Conservation (phyloP, 495 filamentous ascomycete species). For the Penicillium roqueforti region DNA sequence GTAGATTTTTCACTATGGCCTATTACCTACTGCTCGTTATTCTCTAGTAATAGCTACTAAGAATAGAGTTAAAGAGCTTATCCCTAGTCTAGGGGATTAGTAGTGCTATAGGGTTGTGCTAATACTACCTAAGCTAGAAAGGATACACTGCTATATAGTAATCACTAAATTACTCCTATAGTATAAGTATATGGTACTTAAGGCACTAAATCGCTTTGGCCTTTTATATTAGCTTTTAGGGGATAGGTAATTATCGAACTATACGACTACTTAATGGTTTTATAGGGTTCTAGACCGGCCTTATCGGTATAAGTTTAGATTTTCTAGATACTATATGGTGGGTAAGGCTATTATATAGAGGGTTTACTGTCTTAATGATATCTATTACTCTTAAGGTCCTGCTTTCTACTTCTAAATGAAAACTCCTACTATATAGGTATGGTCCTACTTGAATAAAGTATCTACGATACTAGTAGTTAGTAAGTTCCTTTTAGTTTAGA, state of each 20-base stretch:
- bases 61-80: not conserved
- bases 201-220: not conserved
- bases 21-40: no score
- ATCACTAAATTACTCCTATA: not conserved
- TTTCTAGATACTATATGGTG: not conserved
- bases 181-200: not conserved
- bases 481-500: not conserved
- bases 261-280: not conserved
- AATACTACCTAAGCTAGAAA: not conserved
- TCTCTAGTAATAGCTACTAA: not conserved
- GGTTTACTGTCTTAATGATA: not conserved
- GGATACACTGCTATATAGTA: not conserved
- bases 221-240: not conserved
- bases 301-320: not conserved
- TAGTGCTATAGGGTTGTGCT: not conserved
- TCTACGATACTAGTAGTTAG: no score
- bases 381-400: no score
- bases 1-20: no score
- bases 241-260: not conserved
- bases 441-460: no score
- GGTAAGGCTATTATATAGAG: not conserved
- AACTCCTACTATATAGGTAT: no score
- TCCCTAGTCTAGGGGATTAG: not conserved
- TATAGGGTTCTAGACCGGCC: not conserved
- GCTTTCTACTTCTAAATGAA: no score